Base-by-base conservation (phyloP, 2,329 filamentous ascomycete genomes). In the Metarhizium album region DNA sequence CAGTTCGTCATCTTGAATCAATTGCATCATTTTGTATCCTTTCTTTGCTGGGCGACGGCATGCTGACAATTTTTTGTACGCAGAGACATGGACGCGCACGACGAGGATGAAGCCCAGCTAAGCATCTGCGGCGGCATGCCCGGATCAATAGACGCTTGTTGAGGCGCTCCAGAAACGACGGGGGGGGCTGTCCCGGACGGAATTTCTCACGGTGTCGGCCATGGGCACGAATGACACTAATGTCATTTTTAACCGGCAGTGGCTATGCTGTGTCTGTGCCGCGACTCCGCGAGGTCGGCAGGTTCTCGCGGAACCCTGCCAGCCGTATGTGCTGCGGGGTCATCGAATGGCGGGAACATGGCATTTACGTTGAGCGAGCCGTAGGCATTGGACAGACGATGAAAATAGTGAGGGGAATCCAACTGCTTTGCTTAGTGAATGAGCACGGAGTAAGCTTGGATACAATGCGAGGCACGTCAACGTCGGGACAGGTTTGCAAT, bases 241-340 rank as follows among this genome's bases (percentile, higher is more conserved):
- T 61, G 74, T 73, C 63, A 69, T 80, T 53, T 70, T 68, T 45
- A 79, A 78, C 64, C 69, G 68, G 20, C 64, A 70, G 23, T 78
- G 76, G 75, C 73, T 79, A 62, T 66, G 70, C 47, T 80, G 77
- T 59, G 70, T 79, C 48, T 69, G 73, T 40, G 76, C 77, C 16
- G 77, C 76, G 46, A 62, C 38, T 76, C 77, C 16, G 77, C 76
- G 46, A 62, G 71, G 51, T 70, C 73, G 52, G 69, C 70, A 45
- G 78, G 75, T 59, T 74, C 73, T 20, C 73, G 70, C 7, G 74
- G 74, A 18, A 75, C 70, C 53, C 65, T 76, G 59, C 65, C 61
- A 38, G 72, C 64, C 24, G 70, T 69, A 1, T 79, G 75, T 59
- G 59, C 67, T 5, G 74, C 74, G 14, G 75, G 73, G 4, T 74